Base-by-base conservation (phyloP, 768 basidiomycete species). In the Termitomyces sp. region DNA sequence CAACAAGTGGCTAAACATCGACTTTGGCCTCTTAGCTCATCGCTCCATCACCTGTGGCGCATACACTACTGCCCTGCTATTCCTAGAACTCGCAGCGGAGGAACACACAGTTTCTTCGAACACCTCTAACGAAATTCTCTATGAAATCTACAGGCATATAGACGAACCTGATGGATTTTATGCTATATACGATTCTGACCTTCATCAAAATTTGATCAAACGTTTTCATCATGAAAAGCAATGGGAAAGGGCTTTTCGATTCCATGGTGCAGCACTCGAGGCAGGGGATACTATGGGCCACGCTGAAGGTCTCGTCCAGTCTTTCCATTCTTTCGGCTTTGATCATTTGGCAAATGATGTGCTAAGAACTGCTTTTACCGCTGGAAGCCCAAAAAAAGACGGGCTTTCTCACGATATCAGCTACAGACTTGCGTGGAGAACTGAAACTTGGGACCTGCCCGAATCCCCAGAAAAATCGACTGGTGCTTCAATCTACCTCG, bases 111-210 rank as follows among this genome's bases (percentile, higher is more conserved):
- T 65, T n/a, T 4, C 47, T 23, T 21, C 45, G 5, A 58, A 64
- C 3, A 68, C 71, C 15, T 72, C 78, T 1, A 90, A 93, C 61
- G 75, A 88, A 56, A 77, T 95, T 26, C 73, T 98, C 21, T 98
- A 94, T 73, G 87, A 89, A 50, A 93, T 98, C 50, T 99, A 98
- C 66, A 85, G 86, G 53, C 89, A 94, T 63, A 94, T 99, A 58
- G 95, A 97, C 65, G 97, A 99, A 68, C 95, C 95, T 0, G 97
- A 99, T 64, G 94, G 97, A 1, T 99, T 99, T 68, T 99, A 99
- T 69, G 94, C 94, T 5, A 94, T 98, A 57, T 79, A 86, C 59
- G 85, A 88, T 7, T 71, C 78, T 33, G 85, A 98, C 65, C 79
- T 91, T n/a, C 80, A 84, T 26, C 79, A 82, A 44, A 89, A 94